A percentile compares a stretch with the other conserved stretches of the same genome.
phyloP scores from a whole-genome alignment of 192 early-diverging fungal genomes.

The Backusella australiensis region DNA sequence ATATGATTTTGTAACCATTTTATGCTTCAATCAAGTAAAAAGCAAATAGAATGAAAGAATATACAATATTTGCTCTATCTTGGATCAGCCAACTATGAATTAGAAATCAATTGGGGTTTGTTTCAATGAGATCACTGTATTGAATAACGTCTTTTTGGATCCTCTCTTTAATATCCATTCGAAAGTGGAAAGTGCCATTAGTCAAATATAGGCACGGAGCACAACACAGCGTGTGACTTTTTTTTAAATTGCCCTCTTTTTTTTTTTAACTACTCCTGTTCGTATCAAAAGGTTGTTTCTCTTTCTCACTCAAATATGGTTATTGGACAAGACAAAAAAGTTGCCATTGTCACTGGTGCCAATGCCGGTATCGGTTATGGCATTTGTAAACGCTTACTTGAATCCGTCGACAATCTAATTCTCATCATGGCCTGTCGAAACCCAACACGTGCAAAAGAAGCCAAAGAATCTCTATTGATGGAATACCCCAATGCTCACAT shows the following conservation, averaged over 20 bases:
- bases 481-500: conserved; percentile 38
- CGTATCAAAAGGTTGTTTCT: neutral
- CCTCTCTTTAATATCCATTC: too few species aligned
- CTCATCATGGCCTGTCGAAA: conserved; percentile 56
- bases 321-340: conserved; percentile 14
- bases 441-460: conserved; percentile 38
- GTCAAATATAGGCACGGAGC: neutral
- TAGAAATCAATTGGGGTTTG: too few species aligned
- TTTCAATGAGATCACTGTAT: too few species aligned
- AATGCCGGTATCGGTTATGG: conserved; percentile 54
- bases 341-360: conserved; percentile 52
- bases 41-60: neutral
- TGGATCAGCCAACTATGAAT: neutral
- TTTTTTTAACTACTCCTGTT: neutral
- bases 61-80: neutral
- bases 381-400: conserved; percentile 47
- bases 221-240: conserved; percentile 4
- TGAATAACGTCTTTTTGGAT: too few species aligned
- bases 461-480: conserved; percentile 32
- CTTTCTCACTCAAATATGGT: neutral
- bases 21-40: neutral
- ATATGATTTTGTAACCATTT: neutral
- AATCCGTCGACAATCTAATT: conserved; percentile 20
- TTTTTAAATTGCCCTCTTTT: neutral
- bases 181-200: neutral